Evolutionary conservation across 371 early-diverging fungal species (phyloP), one percentile per base, ranked within the genome.

Genomic region (Apophysomyces trapeziformis): DNA sequence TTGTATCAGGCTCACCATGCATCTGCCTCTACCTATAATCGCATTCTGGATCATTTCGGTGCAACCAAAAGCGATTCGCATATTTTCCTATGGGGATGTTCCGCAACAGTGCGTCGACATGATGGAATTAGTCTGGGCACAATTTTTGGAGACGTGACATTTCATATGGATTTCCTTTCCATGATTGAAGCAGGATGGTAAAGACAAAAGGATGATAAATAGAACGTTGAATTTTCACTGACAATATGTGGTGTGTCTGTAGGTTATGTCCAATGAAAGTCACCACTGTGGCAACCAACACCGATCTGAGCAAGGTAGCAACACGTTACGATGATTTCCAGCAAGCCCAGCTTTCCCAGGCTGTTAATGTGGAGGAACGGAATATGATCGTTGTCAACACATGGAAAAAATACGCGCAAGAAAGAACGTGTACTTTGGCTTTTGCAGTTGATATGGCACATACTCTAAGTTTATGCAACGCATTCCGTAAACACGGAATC

Each of bases 391-490:
- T 96, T 38, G 85, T 93, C 2, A 70, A 84, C 16, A 87, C 87
- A 57, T 93, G 90, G 77, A 71, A 83, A 58, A 78, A 87, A 50
- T 78, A 79, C 41, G 86, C 85, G 13, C 59, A 63, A 7, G 69
- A 71, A 0, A 78, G 92, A 14, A 72, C 76, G 44, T 79, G 89
- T 1, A 95, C 95, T 0, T 71, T 98, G 11, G 93, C 95, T 1
- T 98, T 98, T 84, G 96, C 96, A 0, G 92, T 90, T 0, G 90
- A 94, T 71, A 89, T 95, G 16, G 78, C 69, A 12, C 97, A 97
- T 70, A 87, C 91, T 1, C 60, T 84, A 7, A 71, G 63, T 9
- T 72, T 97, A 16, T 78, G 83, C 4, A 73, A 80, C 32, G 59
- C 68, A 2, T 96, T 98, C 67, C 67, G 75, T 11, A 41, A 70